Percentiles rank a stretch among this genome's conserved stretches.
These are phyloP conservation scores for Raffaelea albimanens DNA, from an alignment of 2,329 filamentous ascomycete genomes.

Conservation along the genomic window DNA sequence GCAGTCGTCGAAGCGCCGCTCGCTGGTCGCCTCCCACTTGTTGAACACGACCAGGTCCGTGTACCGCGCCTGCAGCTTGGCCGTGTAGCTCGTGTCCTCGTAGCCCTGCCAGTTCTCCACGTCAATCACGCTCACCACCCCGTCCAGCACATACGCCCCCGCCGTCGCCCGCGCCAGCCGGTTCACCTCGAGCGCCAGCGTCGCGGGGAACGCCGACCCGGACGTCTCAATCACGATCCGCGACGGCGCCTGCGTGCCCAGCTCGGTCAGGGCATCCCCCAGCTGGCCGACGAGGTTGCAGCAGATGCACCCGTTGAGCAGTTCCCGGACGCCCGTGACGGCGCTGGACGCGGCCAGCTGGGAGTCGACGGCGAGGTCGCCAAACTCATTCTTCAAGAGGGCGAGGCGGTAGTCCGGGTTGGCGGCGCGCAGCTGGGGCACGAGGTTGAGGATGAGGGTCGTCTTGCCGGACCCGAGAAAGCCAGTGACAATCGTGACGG, in stretches of 20 bases:
- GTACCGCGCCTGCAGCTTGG: conserved; percentile 77
- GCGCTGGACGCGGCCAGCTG: conserved; percentile 75
- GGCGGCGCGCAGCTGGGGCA: conserved; percentile 74
- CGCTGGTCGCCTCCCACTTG: conserved; percentile 75
- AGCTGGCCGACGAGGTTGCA: conserved; percentile 96
- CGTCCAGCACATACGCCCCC: conserved; percentile 65
- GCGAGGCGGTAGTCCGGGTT: conserved; percentile 75
- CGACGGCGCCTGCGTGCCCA: conserved; percentile 53
- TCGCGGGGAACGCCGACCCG: conserved; percentile 80
- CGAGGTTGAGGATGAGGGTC: conserved; percentile 85
- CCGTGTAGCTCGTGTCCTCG: conserved; percentile 82
- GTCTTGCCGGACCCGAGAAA: conserved; percentile 96
- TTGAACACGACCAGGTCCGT: conserved; percentile 89
- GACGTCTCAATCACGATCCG: conserved; percentile 91
- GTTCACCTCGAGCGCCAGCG: conserved; percentile 84
- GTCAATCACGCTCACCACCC: conserved; percentile 82
- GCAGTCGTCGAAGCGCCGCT: conserved; percentile 66
- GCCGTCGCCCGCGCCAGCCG: conserved; percentile 60
- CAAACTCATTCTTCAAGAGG: conserved; percentile 96
- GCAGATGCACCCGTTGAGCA: conserved; percentile 97
- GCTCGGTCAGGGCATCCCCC: conserved; percentile 65
- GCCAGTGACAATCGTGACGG: conserved; percentile 90
- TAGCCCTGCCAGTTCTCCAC: conserved; percentile 95
- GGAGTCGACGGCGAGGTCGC: conserved; percentile 86
- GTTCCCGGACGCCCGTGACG: conserved; percentile 82